Conservation (phyloP, 169 alveolate genomes). For the Theileria equi region DNA sequence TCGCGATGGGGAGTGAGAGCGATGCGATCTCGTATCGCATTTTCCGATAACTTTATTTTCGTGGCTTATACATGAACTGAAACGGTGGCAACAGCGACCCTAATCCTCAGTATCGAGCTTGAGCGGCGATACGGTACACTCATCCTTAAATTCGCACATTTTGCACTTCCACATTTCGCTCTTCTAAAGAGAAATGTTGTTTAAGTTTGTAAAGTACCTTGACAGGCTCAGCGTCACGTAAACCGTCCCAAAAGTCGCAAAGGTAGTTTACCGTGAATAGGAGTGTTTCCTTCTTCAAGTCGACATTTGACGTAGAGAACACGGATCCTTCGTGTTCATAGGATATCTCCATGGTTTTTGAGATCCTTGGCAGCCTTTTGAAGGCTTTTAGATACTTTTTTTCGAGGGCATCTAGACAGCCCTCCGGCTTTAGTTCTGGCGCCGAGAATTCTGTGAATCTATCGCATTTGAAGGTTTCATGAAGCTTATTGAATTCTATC, state of each 20-base stretch:
- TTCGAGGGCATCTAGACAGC: constrained; percentile 63
- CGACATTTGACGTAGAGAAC: constrained; percentile 59
- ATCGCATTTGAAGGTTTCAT: constrained; percentile 68
- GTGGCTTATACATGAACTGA: background rate
- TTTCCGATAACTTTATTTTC: background rate
- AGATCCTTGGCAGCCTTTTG: constrained; percentile 66
- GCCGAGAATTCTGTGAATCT: constrained; percentile 65
- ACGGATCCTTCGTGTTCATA: constrained; percentile 73
- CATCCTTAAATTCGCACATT: constrained; percentile 73
- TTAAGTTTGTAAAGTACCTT: constrained; percentile 14
- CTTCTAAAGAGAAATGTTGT: constrained; percentile 8
- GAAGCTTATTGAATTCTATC: constrained; percentile 56
- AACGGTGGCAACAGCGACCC: background rate
- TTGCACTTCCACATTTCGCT: constrained; percentile 79
- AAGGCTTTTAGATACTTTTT: constrained; percentile 58
- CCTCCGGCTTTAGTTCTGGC: constrained; percentile 60
- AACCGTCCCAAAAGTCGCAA: constrained; percentile 77
- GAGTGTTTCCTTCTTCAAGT: constrained; percentile 60
- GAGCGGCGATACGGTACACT: constrained; percentile 71
- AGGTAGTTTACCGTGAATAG: constrained; percentile 65
- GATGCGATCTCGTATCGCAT: background rate
- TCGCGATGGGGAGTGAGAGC: too few relatives aligned
- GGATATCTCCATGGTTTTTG: constrained; percentile 72
- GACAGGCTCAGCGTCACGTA: constrained; percentile 70
- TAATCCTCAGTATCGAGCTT: background rate